Conservation (phyloP, 1,284 basidiomycete species). For the Agroathelia rolfsii region DNA sequence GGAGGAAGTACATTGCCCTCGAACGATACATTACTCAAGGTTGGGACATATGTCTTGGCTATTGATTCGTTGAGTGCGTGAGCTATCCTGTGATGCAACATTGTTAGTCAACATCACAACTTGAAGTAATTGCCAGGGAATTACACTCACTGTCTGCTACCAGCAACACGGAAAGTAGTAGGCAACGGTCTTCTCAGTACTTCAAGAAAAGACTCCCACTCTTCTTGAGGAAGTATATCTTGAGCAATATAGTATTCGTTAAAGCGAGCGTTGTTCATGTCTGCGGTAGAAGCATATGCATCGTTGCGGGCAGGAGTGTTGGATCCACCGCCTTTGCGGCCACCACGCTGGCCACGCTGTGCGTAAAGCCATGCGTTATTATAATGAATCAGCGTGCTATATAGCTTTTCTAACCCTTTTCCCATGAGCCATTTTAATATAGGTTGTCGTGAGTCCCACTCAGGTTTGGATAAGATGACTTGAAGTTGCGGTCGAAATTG, state of each 20-base stretch:
- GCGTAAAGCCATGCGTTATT: too few species aligned
- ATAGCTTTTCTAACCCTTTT: too few species aligned
- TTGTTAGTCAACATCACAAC: slow-evolving; percentile 1
- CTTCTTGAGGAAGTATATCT: slow-evolving; percentile 56
- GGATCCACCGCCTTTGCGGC: too few species aligned
- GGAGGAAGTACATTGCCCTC: slow-evolving; percentile 72
- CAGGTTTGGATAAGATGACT: too few species aligned
- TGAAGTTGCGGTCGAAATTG: too few species aligned
- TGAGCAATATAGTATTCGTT: slow-evolving; percentile 73
- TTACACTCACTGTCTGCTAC: slow-evolving; percentile 67
- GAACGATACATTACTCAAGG: slow-evolving; percentile 65
- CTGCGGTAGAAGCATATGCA: too few species aligned
- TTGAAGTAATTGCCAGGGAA: slow-evolving; percentile 4
- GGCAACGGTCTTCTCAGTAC: slow-evolving; percentile 71
- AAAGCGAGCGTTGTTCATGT: slow-evolving; percentile 69
- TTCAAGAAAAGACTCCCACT: slow-evolving; percentile 76
- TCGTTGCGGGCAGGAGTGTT: too few species aligned
- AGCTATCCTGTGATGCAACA: slow-evolving; percentile 43
- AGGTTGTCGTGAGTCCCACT: too few species aligned
- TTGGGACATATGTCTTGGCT: slow-evolving; percentile 70
- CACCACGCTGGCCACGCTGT: too few species aligned
- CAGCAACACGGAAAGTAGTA: slow-evolving; percentile 90
- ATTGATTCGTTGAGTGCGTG: slow-evolving; percentile 67
- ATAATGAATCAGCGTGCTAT: too few species aligned
- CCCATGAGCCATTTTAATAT: too few species aligned